phyloP scores from a whole-genome alignment of 805 yeast species.

The Blastobotrys peoriensis region DNA sequence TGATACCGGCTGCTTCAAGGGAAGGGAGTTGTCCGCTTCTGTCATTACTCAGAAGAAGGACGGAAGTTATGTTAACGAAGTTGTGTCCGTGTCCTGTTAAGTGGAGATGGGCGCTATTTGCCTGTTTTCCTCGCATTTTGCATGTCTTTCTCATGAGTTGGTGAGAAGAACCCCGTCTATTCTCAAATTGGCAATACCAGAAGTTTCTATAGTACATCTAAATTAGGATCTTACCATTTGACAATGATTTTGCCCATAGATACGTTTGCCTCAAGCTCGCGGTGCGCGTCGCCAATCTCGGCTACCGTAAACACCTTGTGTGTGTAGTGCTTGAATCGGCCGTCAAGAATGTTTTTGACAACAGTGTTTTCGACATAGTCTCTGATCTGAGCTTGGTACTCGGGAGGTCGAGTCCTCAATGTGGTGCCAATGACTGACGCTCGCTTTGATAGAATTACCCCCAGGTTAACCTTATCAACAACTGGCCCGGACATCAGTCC shows the following conservation, averaged over 20 bases:
- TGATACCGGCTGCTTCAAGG: constrained; percentile 78
- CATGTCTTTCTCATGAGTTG: neutral
- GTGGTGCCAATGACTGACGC: constrained; percentile 27
- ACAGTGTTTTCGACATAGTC: constrained; percentile 23
- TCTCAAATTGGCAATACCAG: neutral
- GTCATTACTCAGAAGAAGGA: constrained; percentile 33
- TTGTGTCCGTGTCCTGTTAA: constrained; percentile 26
- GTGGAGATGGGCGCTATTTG: neutral
- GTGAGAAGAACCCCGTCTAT: neutral
- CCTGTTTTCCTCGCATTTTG: too few relatives aligned
- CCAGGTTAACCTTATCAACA: constrained; percentile 18
- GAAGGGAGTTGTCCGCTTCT: constrained; percentile 61
- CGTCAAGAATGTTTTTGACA: constrained; percentile 22
- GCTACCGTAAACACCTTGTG: constrained; percentile 21
- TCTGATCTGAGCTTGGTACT: constrained; percentile 22
- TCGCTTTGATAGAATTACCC: constrained; percentile 24
- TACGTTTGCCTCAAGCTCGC: constrained; percentile 25
- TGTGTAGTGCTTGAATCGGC: constrained; percentile 22
- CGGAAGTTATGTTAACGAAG: constrained; percentile 24
- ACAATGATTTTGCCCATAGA: constrained; percentile 28
- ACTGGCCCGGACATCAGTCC: constrained; percentile 23
- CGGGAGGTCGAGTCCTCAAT: constrained; percentile 24
- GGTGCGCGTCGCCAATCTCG: constrained; percentile 25
- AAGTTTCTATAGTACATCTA: too few relatives aligned
- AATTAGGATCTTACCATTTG: constrained; percentile 2